These are phyloP conservation scores for Sisymbrium altissimum DNA, from an alignment of 345 rosid genomes.

Conservation along the genomic window DNA sequence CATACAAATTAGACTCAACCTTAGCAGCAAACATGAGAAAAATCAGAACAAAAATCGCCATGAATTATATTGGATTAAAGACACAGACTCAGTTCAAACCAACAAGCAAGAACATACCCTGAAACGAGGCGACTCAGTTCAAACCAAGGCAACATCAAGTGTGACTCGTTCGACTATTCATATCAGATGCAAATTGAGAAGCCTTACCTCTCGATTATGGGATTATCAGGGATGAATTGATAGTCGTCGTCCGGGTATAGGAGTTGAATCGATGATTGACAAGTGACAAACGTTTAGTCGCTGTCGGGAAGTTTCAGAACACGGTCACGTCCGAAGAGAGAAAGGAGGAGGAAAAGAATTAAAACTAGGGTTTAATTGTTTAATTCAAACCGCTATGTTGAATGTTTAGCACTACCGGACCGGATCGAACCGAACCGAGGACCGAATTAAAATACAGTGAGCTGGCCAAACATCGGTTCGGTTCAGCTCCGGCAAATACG, in stretches of 20 bases:
- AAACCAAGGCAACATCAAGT: not conserved
- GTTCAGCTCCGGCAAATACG: not conserved
- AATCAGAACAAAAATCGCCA: too few species aligned
- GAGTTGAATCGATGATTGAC: not conserved
- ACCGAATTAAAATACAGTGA: not conserved
- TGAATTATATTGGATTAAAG: too few species aligned
- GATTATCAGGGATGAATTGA: not conserved
- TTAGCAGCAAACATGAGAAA: too few species aligned
- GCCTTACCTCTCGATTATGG: not conserved
- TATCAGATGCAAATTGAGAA: not conserved
- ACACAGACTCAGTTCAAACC: too few species aligned
- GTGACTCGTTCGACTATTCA: not conserved
- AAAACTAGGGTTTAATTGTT: not conserved
- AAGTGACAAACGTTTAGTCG: not conserved
- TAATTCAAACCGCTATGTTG: not conserved
- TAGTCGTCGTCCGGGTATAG: not conserved
- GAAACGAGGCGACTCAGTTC: not conserved
- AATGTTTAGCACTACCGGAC: too few species aligned
- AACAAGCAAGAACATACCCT: not conserved
- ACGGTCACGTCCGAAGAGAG: too few species aligned
- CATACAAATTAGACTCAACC: not conserved
- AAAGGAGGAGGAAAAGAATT: too few species aligned
- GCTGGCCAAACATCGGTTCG: not conserved
- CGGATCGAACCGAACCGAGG: not conserved
- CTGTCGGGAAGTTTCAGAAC: not conserved